Evolutionary conservation across 495 filamentous ascomycete species (phyloP), one percentile per base, ranked within the genome.

Genomic region (Venustampulla echinocandica): DNA sequence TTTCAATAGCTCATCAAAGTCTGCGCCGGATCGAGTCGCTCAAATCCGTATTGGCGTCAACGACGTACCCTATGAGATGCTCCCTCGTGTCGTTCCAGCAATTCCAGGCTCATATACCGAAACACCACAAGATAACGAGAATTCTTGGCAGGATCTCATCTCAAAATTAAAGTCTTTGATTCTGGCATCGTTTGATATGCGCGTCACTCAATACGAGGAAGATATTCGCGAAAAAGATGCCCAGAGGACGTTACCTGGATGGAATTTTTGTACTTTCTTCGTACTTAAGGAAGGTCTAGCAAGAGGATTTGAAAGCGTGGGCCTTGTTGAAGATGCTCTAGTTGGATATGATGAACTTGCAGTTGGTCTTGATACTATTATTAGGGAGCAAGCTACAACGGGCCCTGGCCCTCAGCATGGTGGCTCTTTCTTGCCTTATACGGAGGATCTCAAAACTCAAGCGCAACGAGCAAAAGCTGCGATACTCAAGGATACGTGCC

Each of bases 251-350:
- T 65, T 98, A 18, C 92, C 93, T 2, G 92, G 92, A 0, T 98
- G 93, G 92, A 98, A 98, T 59, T 98, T 97, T 59, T 96, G 90
- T 62, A 97, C 93, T 0, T 98, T 96, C 60, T 98, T 98, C 59
- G 85, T 98, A 17, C 70, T 97, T 13, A 98, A 98, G 56, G 92
- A 98, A 60, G 92, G 92, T 3, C 71, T 98, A 33, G 89, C 90
- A 3, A 74, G 84, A 46, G 93, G 89, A 0, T 95, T 98, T 60
- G 92, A 98, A 63, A 96, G 85, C 62, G 90, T 96, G 10, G 93
- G 93, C 5, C 68, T 98, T 19, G 87, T 96, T 32, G 92, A 97
- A 61, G 92, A 98, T 71, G 90, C 92, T 9, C 67, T 98, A 32
- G 82, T 86, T 4, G 83, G 84, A 10, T 97, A 97, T 59, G 92